phyloP scores from a whole-genome alignment of 805 yeast species.

The Lachancea fermentati region DNA sequence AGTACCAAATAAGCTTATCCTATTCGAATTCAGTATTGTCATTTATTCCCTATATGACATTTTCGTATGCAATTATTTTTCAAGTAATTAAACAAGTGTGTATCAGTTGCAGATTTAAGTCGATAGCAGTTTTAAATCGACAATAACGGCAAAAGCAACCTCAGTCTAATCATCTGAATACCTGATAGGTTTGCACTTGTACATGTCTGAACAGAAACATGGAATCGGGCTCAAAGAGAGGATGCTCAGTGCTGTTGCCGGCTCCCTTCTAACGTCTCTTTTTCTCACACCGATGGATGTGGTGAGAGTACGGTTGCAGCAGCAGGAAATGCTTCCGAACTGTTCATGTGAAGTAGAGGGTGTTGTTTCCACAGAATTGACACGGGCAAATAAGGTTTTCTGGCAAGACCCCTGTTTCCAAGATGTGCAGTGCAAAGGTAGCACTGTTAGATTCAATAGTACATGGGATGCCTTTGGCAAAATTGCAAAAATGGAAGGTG shows the following conservation, averaged over 20 bases:
- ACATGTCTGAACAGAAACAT: constrained; percentile 6
- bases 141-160: too few relatives aligned
- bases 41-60: background rate
- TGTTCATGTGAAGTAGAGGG: constrained; percentile 31
- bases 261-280: constrained; percentile 65
- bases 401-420: constrained; percentile 32
- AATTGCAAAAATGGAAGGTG: constrained; percentile 70
- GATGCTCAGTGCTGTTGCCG: constrained; percentile 75
- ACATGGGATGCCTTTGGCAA: constrained; percentile 68
- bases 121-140: too few relatives aligned
- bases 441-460: constrained; percentile 43
- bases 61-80: too few relatives aligned
- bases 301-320: constrained; percentile 69
- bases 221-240: constrained; percentile 51
- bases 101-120: too few relatives aligned
- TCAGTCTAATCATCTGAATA: too few relatives aligned
- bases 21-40: background rate
- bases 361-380: constrained; percentile 9
- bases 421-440: constrained; percentile 28
- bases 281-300: constrained; percentile 81
- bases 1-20: background rate
- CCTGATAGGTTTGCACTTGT: background rate
- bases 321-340: constrained; percentile 56
- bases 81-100: too few relatives aligned
- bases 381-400: constrained; percentile 20